Conservation (phyloP, 495 filamentous ascomycete species). For the Neurospora sublineolata region DNA sequence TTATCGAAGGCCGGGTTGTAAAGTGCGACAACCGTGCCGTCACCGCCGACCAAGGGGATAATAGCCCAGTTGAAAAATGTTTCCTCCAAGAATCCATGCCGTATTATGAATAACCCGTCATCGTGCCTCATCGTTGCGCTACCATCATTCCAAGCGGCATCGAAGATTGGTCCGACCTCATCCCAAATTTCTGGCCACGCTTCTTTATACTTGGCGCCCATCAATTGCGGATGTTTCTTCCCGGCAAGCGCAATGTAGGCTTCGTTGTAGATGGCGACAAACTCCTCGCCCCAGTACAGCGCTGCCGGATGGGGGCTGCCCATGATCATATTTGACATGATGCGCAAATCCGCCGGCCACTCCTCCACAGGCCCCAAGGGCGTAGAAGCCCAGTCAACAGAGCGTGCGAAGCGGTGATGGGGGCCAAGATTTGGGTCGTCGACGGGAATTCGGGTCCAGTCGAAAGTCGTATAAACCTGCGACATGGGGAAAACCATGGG, state of each 20-base stretch:
- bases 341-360: constrained; percentile 50
- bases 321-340: constrained; percentile 60
- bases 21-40: constrained; percentile 51
- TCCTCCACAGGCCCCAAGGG: constrained; percentile 52
- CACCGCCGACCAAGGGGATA: constrained; percentile 51
- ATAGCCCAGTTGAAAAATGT: constrained; percentile 60
- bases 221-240: constrained; percentile 55
- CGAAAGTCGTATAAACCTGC: constrained; percentile 37
- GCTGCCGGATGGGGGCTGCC: constrained; percentile 59
- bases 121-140: constrained; percentile 67
- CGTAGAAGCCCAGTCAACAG: constrained; percentile 53
- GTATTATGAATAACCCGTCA: constrained; percentile 51
- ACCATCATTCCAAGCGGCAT: constrained; percentile 44
- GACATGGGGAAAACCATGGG: constrained; percentile 12
- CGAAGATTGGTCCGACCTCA: constrained; percentile 47
- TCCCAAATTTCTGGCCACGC: constrained; percentile 61
- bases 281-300: constrained; percentile 59
- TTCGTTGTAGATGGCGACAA: constrained; percentile 62
- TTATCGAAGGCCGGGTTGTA: constrained; percentile 63
- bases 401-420: constrained; percentile 56
- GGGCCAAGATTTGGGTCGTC: constrained; percentile 41
- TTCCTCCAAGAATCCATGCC: constrained; percentile 53
- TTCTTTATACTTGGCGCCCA: constrained; percentile 52
- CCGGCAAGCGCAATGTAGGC: constrained; percentile 58
- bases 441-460: constrained; percentile 56